Base-by-base conservation (phyloP, 352 stramenopile species). In the Pythium sukuiense region DNA sequence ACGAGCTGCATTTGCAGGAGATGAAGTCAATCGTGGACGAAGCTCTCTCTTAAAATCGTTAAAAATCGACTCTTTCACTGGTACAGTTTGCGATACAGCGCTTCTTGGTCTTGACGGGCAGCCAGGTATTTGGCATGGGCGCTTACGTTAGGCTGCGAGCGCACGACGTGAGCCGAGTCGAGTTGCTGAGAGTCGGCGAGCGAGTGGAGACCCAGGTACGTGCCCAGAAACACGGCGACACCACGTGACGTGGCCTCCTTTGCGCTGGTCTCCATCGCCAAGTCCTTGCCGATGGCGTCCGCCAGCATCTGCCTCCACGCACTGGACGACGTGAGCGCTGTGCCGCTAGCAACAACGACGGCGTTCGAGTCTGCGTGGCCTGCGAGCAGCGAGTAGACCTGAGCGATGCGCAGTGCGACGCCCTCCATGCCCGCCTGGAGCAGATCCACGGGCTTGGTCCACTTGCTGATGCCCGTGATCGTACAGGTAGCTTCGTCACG, bases 21-120 rank as follows among this genome's bases (percentile, higher is more conserved):
- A 98, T 98, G 84, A 80, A 93, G 55, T 69, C 82, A 30, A 98
- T 99, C 59, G 77, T 99, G 57, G 81, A 98, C 16, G 79, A 90
- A 16, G 90, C 85, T 27, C 72, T 96, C 18, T 71, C 79, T 6
- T 89, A 72, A 80, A 43, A 32, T 55, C 32, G 18, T 58, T 26
- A n/a, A 5, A 53, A n/a, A 30, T 53, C 20, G 20, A 24, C 13
- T 26, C 18, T 58, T 2, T 65, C 45, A 61, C 13, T 49, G 45
- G 49, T 91, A 91, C 39, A 95, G 55, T 68, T 88, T 91, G 16
- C 76, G 76, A 63, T 93, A 95, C 14, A 93, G 74, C 11, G 53
- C 75, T 56, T 93, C 83, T 59, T 95, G 87, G 30, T 81, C 70
- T 41, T 91, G 76, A 20, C 85, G 80, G 12, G 83, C 79, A 16